Evolutionary conservation across 2,329 filamentous ascomycete genomes (phyloP).

Genomic region (Aspergillus brunneoviolaceus): DNA sequence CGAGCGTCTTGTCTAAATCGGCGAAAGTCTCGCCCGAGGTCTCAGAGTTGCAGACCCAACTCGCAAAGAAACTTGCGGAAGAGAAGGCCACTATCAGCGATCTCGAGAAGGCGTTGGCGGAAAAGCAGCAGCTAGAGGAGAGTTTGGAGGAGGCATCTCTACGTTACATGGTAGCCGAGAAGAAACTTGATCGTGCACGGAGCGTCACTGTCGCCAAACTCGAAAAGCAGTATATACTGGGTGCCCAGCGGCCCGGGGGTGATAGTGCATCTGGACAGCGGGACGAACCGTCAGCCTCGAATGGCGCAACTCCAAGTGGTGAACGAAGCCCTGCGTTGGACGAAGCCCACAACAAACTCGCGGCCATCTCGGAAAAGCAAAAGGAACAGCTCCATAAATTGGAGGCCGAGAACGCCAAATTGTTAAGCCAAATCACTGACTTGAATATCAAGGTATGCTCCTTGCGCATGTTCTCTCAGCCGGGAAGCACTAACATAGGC

Average conservation of each 20-base stretch:
- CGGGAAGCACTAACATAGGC: conserved; percentile 7
- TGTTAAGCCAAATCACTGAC: conserved; percentile 76
- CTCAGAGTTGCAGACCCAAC: conserved; percentile 68
- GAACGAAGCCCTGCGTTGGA: conserved; percentile 67
- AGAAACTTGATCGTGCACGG: conserved; percentile 85
- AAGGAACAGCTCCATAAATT: conserved; percentile 84
- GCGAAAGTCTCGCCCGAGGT: conserved; percentile 63
- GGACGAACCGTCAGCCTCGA: conserved; percentile 53
- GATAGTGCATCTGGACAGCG: conserved; percentile 51
- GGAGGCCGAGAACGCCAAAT: conserved; percentile 70
- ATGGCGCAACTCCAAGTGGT: conserved; percentile 54
- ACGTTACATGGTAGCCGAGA: conserved; percentile 92
- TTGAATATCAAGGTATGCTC: conserved; percentile 58
- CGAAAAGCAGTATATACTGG: conserved; percentile 81
- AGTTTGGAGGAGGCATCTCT: conserved; percentile 85
- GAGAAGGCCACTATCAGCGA: conserved; percentile 81
- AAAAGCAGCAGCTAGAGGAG: conserved; percentile 82
- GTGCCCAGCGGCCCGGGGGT: conserved; percentile 53
- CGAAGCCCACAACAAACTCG: conserved; percentile 72
- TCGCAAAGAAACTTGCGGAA: conserved; percentile 71
- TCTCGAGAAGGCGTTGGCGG: conserved; percentile 69
- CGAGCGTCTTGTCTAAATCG: conserved; percentile 60
- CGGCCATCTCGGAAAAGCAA: conserved; percentile 74
- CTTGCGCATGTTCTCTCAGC: neutral
- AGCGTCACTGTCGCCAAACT: conserved; percentile 88